Base-by-base conservation (phyloP, 495 filamentous ascomycete species). In the Rostrohypoxylon terebratum region DNA sequence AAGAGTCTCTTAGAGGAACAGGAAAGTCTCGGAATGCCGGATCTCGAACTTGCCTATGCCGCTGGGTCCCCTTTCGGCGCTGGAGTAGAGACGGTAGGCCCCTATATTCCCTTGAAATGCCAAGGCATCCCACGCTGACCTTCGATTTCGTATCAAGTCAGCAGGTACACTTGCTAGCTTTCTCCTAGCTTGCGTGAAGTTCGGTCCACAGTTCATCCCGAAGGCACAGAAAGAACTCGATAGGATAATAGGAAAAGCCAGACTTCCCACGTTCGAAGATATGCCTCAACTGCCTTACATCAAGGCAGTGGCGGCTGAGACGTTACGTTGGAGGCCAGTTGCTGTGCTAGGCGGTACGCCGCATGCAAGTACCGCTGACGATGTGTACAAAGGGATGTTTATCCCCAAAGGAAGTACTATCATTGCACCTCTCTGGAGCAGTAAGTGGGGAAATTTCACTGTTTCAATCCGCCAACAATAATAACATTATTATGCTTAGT, bases 61-160 rank as follows among this genome's bases (percentile, higher is more conserved):
- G 86, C 87, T 3, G 86, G 86, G 10, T 84, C 83, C 0, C 81
- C 90, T 4, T 90, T 91, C 63, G 88, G 87, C 2, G 89, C 89
- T 11, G 89, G 89, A 11, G 85, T 86, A n/a, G 89, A 91, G 75
- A 91, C 89, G 4, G 88, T 88, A 55, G 79, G 78, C 73, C 9
- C 13, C 10, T 10, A 23, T 31, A 11, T 16, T 61, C 84, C 77
- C 70, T 81, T 77, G 10, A 5, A 59, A 40, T 5, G 78, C 38
- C 78, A 31, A 79, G 13, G n/a, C n/a, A 40, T 7, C 14, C 10
- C 0, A 16, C 84, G 34, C 80, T 90, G 18, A 88, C 80, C 16
- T 77, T 85, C 28, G 2, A 80, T 18, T 77, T 85, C n/a, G 1
- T 69, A 79, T 9, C 23, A 36, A 81, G 80, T 81, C 80, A 0